These are phyloP conservation scores for Yarrowia porcina DNA, from an alignment of 805 yeast genomes.

Conservation along the genomic window DNA sequence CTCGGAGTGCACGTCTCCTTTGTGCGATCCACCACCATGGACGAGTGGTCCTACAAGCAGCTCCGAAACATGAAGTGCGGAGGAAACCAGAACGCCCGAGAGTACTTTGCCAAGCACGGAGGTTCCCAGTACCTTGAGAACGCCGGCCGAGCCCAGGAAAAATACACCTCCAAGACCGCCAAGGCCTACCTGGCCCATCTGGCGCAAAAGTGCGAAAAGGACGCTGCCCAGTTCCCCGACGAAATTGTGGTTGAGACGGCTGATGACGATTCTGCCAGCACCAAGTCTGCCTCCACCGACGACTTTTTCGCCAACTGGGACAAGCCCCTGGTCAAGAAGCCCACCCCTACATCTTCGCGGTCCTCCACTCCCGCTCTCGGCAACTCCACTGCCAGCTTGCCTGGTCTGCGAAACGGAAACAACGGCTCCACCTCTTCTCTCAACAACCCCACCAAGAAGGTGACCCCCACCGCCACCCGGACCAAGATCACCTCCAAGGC, in stretches of 20 bases:
- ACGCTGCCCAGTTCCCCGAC: slow-evolving; percentile 69
- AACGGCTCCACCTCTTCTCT: slow-evolving; percentile 19
- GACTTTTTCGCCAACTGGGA: slow-evolving; percentile 93
- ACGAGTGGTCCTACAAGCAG: slow-evolving; percentile 90
- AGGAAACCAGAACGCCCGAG: slow-evolving; percentile 84
- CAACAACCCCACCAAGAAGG: slow-evolving; percentile 27
- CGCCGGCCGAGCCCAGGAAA: slow-evolving; percentile 60
- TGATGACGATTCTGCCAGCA: slow-evolving; percentile 32
- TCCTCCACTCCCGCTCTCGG: slow-evolving; percentile 37
- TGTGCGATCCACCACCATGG: slow-evolving; percentile 87
- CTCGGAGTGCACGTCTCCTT: slow-evolving; percentile 95
- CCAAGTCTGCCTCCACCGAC: slow-evolving; percentile 45
- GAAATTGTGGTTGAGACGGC: slow-evolving; percentile 59
- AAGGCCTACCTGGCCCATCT: slow-evolving; percentile 74
- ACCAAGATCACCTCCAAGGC: slow-evolving; percentile 24
- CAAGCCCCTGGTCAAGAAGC: slow-evolving; percentile 53
- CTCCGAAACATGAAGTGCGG: slow-evolving; percentile 90
- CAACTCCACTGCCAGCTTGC: slow-evolving; percentile 26
- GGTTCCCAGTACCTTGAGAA: slow-evolving; percentile 68
- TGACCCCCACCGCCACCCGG: slow-evolving; percentile 29
- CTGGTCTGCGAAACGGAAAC: slow-evolving; percentile 27
- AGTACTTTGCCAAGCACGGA: slow-evolving; percentile 78
- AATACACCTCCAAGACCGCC: slow-evolving; percentile 82
- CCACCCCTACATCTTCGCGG: slow-evolving; percentile 45
- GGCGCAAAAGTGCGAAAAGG: slow-evolving; percentile 62